Base-by-base conservation (phyloP, 768 basidiomycete genomes). In the Leccinum rimulosum region DNA sequence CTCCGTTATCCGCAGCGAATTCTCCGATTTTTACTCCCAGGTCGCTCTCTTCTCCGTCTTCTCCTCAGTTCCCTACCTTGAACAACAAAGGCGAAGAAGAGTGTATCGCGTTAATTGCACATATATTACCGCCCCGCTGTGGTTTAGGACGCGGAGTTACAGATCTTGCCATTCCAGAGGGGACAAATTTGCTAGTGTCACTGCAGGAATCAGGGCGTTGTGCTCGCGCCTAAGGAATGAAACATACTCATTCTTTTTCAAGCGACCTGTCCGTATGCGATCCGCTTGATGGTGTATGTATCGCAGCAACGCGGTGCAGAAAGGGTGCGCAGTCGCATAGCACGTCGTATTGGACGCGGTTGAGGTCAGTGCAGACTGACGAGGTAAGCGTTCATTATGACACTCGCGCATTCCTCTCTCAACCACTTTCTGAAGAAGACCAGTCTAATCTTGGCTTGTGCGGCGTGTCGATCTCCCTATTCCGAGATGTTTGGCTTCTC, bases 201-300 rank as follows among this genome's bases (percentile, higher is more conserved):
- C 70, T 93, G 45, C 86, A 87, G 54, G 79, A 83, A 64, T 78
- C 82, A 45, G 91, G 91, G 91, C 91, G 67, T 45, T n/a, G 9
- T 67, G 77, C 70, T 36, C 14, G 36, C 31, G 15, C 31, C 48
- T 25, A 31, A 49, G 55, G 19, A 33, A n/a, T 11, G 25, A 33
- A 15, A 35, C 52, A 56, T 48, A 62, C 55, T 61, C 53, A 63
- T 47, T 10, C 33, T 33, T 54, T 22, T 14, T 58, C 45, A 59
- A 90, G 89, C 11, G 70, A 81, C 58, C 66, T 91, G 19, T 81
- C 79, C 27, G 70, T 86, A 1, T 80, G 84, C 55, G 78, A 83
- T 9, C 71, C 76, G 0, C 66, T 74, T n/a, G 91, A 91, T 62
- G 79, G 81, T 6, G 58, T 63, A 7, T 81, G 78, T 57, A 51